Percentiles rank a stretch among this genome's conserved stretches.
phyloP scores from a whole-genome alignment of 1,284 basidiomycete genomes.

The Malassezia sympodialis region DNA sequence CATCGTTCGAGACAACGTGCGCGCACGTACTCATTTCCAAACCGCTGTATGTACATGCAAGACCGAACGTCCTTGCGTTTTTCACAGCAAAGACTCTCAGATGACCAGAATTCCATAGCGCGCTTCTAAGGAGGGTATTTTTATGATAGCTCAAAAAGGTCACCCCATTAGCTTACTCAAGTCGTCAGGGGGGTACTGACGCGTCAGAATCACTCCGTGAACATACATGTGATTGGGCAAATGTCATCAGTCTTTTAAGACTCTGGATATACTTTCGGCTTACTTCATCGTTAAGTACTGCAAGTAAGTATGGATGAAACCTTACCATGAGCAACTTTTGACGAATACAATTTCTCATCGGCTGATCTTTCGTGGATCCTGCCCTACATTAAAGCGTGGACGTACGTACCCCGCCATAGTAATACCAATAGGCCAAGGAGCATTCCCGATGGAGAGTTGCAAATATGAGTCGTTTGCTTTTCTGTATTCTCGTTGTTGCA shows the following conservation, averaged over 20 bases:
- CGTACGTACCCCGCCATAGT: constrained; percentile 80
- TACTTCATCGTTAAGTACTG: constrained; percentile 92
- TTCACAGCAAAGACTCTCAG: too few species aligned
- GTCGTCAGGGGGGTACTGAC: constrained; percentile 17
- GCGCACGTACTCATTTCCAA: background rate
- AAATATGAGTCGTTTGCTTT: constrained; percentile 93
- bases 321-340: constrained; percentile 74
- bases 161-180: constrained; percentile 17
- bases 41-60: background rate
- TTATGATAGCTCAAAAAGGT: background rate
- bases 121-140: background rate
- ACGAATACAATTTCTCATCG: constrained; percentile 88
- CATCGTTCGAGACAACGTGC: background rate
- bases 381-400: background rate
- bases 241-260: constrained; percentile 63
- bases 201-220: background rate
- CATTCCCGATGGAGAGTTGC: constrained; percentile 90
- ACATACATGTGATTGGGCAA: constrained; percentile 28
- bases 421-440: constrained; percentile 98
- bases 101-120: too few species aligned
- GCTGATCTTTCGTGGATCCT: constrained; percentile 97
- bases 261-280: constrained; percentile 98
- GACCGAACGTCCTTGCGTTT: background rate
- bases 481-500: constrained; percentile 90
- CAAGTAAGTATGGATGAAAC: background rate